phyloP scores from a whole-genome alignment of 495 filamentous ascomycete species.

The Amphirosellinia nigrospora region DNA sequence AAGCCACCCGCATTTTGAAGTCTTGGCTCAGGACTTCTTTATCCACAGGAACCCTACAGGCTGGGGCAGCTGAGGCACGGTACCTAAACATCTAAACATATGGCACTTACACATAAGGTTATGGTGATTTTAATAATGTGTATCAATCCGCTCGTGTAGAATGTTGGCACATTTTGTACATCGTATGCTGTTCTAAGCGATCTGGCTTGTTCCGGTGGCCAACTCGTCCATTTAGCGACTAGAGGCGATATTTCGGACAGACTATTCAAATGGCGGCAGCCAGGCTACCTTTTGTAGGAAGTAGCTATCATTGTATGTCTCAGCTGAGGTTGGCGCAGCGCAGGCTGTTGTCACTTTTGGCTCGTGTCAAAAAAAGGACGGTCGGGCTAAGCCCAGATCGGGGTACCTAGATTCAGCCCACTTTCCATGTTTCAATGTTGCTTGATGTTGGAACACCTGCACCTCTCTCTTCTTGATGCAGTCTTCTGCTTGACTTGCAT shows the following conservation, averaged over 20 bases:
- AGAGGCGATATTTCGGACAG: background rate
- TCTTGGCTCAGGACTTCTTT: background rate
- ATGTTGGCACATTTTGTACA: background rate
- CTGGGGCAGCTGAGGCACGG: no score
- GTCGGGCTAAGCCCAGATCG: conserved; percentile 16
- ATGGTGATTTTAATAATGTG: background rate
- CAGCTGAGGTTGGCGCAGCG: conserved; percentile 12
- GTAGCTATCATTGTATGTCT: background rate
- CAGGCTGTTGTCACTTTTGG: background rate
- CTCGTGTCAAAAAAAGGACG: conserved; percentile 17
- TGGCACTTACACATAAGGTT: background rate
- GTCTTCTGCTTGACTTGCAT: background rate
- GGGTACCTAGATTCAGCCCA: no score
- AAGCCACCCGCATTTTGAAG: background rate
- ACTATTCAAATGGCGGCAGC: background rate
- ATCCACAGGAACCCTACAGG: background rate
- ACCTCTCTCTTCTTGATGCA: background rate
- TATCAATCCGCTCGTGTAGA: background rate
- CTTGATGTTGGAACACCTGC: background rate
- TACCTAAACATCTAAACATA: background rate
- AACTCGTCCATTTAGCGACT: background rate
- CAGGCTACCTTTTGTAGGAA: background rate
- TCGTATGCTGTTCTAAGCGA: background rate
- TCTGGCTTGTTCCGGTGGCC: background rate
- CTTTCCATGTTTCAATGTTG: conserved; percentile 1